Percentiles rank a stretch among this genome's conserved stretches.
phyloP scores from a whole-genome alignment of 1,284 basidiomycete species.

The Naganishia sp. region DNA sequence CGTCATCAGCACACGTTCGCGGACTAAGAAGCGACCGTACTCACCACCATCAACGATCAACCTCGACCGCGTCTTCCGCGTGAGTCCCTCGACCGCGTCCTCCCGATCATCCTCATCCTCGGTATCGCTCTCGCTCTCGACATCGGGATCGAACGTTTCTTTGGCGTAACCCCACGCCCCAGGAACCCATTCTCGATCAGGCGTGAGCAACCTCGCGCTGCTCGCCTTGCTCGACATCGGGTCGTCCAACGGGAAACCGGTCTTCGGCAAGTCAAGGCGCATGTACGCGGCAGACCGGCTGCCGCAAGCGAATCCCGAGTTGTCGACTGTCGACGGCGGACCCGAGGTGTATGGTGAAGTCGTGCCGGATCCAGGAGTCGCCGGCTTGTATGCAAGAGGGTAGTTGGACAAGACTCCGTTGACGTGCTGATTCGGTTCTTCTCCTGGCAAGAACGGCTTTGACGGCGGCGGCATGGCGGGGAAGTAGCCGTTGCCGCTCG shows the following conservation, averaged over 20 bases:
- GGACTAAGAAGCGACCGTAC: background rate
- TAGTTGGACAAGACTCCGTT: constrained; percentile 30
- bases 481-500: constrained; percentile 26
- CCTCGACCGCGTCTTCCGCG: constrained; percentile 9
- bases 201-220: constrained; percentile 29
- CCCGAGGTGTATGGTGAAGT: constrained; percentile 6
- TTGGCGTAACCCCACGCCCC: constrained; percentile 32
- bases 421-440: constrained; percentile 31
- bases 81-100: constrained; percentile 1
- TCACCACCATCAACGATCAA: constrained; percentile 31
- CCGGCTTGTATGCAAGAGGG: constrained; percentile 26
- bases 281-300: background rate
- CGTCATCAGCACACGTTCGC: background rate
- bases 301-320: background rate
- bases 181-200: constrained; percentile 33
- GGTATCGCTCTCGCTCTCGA: constrained; percentile 27
- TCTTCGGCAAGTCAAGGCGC: constrained; percentile 20
- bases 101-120: constrained; percentile 20
- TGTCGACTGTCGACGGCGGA: constrained; percentile 4
- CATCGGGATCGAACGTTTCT: constrained; percentile 32
- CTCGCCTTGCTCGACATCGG: constrained; percentile 26
- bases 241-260: constrained; percentile 12
- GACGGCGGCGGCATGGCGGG: constrained; percentile 30
- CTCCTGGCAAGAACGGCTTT: constrained; percentile 28
- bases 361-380: constrained; percentile 11